A percentile compares a stretch with the other conserved stretches of the same genome.
phyloP scores from a whole-genome alignment of 176 grass and related monocot genomes.

The Cenchrus americanus region DNA sequence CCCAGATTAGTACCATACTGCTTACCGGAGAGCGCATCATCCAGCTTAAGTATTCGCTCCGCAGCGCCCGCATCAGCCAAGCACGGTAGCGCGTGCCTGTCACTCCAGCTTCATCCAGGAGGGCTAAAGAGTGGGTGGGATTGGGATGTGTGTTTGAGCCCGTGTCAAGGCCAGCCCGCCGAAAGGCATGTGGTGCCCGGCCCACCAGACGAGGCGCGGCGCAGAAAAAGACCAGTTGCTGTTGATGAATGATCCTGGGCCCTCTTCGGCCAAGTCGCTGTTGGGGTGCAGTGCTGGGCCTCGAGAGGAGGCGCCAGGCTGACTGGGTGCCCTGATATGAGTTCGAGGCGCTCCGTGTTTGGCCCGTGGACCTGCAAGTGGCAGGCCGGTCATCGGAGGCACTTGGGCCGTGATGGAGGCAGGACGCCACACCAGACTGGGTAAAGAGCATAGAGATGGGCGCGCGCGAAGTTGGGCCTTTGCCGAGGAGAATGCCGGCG shows the following conservation, averaged over 20 bases:
- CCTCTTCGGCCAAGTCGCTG: neutral
- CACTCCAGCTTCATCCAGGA: constrained; percentile 25
- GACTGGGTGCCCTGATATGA: no score
- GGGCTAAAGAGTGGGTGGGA: constrained; percentile 31
- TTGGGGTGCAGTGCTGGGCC: neutral
- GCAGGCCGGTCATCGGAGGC: neutral
- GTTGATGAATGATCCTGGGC: neutral
- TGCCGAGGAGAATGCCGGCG: neutral
- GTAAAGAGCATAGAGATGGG: no score
- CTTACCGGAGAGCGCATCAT: rapidly evolving
- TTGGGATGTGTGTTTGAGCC: neutral
- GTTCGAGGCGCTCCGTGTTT: no score
- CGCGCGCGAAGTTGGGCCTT: neutral
- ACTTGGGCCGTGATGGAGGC: neutral
- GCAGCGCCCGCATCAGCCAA: neutral
- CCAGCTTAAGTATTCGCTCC: neutral
- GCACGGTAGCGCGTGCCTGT: neutral
- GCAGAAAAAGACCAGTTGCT: neutral
- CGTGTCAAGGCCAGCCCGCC: neutral
- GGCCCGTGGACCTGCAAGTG: no score
- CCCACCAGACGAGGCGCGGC: neutral
- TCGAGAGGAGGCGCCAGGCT: no score
- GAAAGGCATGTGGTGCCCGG: neutral
- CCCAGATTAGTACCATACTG: constrained; percentile 1
- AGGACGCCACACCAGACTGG: no score